Percentiles rank a stretch among this genome's conserved stretches.
Evolutionary conservation across 768 basidiomycete genomes (phyloP).

Genomic region (Amanita polypyramis): DNA sequence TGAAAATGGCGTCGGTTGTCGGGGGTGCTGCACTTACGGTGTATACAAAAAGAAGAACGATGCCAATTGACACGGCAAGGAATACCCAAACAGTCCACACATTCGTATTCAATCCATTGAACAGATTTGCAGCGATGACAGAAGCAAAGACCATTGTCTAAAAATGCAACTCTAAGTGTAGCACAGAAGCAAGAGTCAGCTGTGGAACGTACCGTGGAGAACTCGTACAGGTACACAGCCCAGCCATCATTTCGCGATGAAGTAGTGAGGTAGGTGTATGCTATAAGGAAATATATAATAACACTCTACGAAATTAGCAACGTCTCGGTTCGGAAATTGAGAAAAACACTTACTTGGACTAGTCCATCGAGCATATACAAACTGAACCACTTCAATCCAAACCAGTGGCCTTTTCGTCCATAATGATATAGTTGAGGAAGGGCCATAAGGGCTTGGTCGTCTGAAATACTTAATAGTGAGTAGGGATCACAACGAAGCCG

Average conservation of each 20-base stretch:
- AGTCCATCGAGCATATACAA: conserved; percentile 79
- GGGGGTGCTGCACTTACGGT: conserved; percentile 40
- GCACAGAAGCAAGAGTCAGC: background rate
- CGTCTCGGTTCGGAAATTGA: background rate
- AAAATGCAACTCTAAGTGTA: background rate
- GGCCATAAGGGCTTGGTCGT: conserved; percentile 77
- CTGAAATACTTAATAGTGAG: conserved; percentile 22
- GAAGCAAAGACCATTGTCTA: conserved; percentile 78
- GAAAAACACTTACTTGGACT: conserved; percentile 47
- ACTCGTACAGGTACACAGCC: conserved; percentile 63
- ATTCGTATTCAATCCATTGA: conserved; percentile 78
- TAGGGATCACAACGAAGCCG: background rate
- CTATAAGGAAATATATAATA: conserved; percentile 78
- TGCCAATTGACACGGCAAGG: conserved; percentile 73
- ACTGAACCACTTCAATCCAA: conserved; percentile 56
- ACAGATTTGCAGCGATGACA: conserved; percentile 69
- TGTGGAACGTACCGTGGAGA: conserved; percentile 57
- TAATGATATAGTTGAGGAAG: conserved; percentile 85
- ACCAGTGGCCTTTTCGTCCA: conserved; percentile 76
- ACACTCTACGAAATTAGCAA: conserved; percentile 45
- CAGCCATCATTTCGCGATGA: conserved; percentile 77
- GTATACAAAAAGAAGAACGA: conserved; percentile 66
- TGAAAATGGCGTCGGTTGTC: background rate
- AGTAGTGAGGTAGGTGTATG: conserved; percentile 65
- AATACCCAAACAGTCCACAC: conserved; percentile 89